Evolutionary conservation across 2,329 filamentous ascomycete genomes (phyloP), one percentile per base, ranked within the genome.

Genomic region (Microsporum canis): DNA sequence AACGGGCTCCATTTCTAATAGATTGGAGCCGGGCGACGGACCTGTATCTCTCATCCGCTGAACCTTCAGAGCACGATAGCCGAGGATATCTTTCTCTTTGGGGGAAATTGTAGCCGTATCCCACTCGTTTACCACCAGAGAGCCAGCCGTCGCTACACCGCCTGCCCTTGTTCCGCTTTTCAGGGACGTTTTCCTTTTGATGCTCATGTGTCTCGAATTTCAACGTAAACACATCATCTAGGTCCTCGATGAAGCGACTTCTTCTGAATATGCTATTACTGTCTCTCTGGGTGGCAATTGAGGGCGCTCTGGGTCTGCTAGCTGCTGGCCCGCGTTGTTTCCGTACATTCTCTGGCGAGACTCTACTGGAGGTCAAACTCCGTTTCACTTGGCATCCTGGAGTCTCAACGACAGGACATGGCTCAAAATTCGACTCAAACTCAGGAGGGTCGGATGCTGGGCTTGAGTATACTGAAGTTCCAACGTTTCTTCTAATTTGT

Each of bases 71-170:
- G n/a, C 49, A 55, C 29, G 49, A 55, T 14, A 55, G 49, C 2
- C 49, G 49, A 34, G 49, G 49, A 17, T 36, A 55, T 31, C 49
- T 14, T 55, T 55, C 49, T 2, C 31, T n/a, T 23, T 66, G 60
- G 12, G 76, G 70, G 58, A 73, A 66, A 14, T 64, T 69, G 61
- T 76, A 76, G 1, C 73, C 73, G 64, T 76, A 76, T 1, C 74
- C 74, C 49, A 71, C 64, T 23, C 74, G 70, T 61, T 70, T 71
- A 2, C 74, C 74, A 27, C 69, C 73, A 7, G 74, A 73, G 69
- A 76, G 70, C 75, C 75, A 77, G 27, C 73, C 75, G 34, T 73
- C 64, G 57, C 75, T 77, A 51, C 60, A 60, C 53, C 57, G 63
- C 14, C 53, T 61, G 47, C 38, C 47, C n/a, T 57, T 27, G 17